Conservation (phyloP, 768 basidiomycete genomes). For the Tricholoma bakamatsutake region DNA sequence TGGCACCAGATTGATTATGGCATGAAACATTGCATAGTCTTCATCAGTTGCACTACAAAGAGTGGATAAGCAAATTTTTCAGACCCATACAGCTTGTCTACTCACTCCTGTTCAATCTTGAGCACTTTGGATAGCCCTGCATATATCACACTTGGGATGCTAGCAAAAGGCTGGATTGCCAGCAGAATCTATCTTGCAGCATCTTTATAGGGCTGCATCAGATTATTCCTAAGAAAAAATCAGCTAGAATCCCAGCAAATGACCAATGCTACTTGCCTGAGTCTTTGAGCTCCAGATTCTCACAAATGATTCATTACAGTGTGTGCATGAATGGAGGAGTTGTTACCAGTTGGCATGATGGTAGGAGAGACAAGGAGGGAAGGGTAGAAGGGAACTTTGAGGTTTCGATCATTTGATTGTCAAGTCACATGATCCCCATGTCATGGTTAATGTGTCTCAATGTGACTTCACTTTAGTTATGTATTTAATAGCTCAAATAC, state of each 20-base stretch:
- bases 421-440: neutral
- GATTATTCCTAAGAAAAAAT: neutral
- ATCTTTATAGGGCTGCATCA: neutral
- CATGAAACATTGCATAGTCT: neutral
- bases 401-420: neutral
- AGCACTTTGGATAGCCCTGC: neutral
- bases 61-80: neutral
- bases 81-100: neutral
- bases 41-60: neutral
- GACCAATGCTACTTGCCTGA: neutral
- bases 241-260: neutral
- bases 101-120: neutral
- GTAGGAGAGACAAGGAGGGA: neutral
- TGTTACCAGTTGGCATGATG: neutral
- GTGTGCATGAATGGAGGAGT: neutral
- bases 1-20: neutral
- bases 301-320: neutral
- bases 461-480: neutral
- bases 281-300: neutral
- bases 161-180: neutral
- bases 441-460: neutral
- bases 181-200: conserved; percentile 1
- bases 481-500: neutral
- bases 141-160: neutral
- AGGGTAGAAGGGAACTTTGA: neutral